A percentile compares a stretch with the other conserved stretches of the same genome.
phyloP scores from a whole-genome alignment of 495 filamentous ascomycete genomes.

The Lichenothelia convexa region DNA sequence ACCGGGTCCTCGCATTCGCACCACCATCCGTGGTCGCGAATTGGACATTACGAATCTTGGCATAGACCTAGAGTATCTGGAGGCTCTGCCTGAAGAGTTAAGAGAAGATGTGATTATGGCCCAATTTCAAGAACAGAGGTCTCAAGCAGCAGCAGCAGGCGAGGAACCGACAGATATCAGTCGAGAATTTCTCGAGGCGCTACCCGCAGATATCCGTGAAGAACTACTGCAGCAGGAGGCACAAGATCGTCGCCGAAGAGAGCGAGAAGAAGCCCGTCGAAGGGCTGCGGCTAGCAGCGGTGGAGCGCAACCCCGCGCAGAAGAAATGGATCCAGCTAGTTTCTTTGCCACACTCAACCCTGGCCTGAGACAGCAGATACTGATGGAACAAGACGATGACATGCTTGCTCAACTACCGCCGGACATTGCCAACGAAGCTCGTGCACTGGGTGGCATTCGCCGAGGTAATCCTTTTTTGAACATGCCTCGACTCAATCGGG shows the following conservation, averaged over 20 bases:
- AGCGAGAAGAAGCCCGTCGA: conserved; percentile 58
- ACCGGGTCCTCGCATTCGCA: conserved; percentile 42
- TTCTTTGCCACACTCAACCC: conserved; percentile 86
- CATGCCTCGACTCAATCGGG: conserved; percentile 27
- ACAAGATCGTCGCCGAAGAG: conserved; percentile 71
- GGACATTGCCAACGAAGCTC: conserved; percentile 70
- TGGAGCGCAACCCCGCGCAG: conserved; percentile 33
- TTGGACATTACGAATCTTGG: conserved; percentile 86
- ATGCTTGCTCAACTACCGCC: conserved; percentile 69
- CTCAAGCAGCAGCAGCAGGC: conserved; percentile 59
- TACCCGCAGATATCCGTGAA: conserved; percentile 74
- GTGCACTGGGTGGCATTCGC: conserved; percentile 44
- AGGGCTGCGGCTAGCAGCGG: conserved; percentile 30
- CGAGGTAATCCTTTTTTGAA: conserved; percentile 41
- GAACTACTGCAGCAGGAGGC: conserved; percentile 83
- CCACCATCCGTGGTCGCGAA: conserved; percentile 64
- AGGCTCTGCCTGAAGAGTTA: conserved; percentile 84
- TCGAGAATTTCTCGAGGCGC: conserved; percentile 82
- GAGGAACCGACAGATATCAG: conserved; percentile 76
- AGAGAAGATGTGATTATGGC: conserved; percentile 88
- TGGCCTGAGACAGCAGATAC: conserved; percentile 60
- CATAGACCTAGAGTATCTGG: conserved; percentile 85
- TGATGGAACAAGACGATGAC: conserved; percentile 84
- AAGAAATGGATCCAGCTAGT: conserved; percentile 84
- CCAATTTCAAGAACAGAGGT: conserved; percentile 64